These are phyloP conservation scores for Globisporangium echinulatum DNA, from an alignment of 352 stramenopile species.

Conservation along the genomic window DNA sequence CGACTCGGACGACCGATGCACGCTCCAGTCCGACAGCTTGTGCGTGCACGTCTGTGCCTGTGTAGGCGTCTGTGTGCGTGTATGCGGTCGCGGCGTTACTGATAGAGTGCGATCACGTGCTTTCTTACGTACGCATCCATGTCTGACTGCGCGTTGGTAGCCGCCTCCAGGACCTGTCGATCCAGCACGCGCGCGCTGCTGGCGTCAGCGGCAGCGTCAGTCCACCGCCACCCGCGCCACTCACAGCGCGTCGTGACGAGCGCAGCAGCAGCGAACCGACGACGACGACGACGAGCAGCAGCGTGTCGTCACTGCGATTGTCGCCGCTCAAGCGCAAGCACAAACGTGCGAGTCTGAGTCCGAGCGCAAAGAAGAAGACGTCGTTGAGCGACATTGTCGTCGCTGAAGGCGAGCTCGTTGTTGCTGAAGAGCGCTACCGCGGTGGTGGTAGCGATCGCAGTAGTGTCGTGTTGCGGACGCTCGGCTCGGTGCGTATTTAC, in stretches of 20 bases:
- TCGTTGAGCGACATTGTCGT: conserved; percentile 30
- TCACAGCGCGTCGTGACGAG: not conserved
- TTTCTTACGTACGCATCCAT: too few species aligned
- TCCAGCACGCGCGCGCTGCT: conserved; percentile 8
- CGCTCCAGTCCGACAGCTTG: conserved; percentile 5
- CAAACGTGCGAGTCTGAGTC: conserved; percentile 28
- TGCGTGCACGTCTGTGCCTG: conserved; percentile 1
- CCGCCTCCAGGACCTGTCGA: conserved; percentile 34
- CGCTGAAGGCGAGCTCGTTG: conserved; percentile 37
- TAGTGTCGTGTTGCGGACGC: conserved; percentile 18
- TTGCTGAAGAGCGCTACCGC: conserved; percentile 32
- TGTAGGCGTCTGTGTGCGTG: not conserved
- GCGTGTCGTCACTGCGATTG: not conserved
- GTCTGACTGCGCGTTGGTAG: not conserved
- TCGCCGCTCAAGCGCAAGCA: conserved; percentile 28
- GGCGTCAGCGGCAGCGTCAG: not conserved
- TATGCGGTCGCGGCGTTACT: too few species aligned
- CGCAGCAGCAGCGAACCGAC: not conserved
- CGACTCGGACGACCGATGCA: not conserved
- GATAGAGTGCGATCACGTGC: too few species aligned
- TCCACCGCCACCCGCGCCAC: not conserved
- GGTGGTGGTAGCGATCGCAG: conserved; percentile 1
- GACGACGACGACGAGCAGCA: not conserved
- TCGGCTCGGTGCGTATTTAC: conserved; percentile 35
- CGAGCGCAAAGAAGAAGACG: conserved; percentile 13